Evolutionary conservation across 176 grass and related monocot genomes (phyloP), one percentile per base, ranked within the genome.

Genomic region (Thinopyrum elongatum): DNA sequence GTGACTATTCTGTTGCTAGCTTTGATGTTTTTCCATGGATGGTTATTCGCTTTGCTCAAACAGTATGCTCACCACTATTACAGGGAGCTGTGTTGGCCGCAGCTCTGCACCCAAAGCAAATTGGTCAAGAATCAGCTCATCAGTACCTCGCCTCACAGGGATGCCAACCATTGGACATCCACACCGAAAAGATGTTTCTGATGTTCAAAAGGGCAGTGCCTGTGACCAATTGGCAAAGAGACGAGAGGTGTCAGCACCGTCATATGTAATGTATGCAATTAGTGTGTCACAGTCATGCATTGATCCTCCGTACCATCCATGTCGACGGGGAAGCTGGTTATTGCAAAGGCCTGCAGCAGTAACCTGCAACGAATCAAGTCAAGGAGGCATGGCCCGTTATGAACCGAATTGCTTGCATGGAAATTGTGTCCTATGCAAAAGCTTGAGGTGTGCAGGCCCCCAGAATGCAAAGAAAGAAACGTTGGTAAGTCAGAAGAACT

Each of bases 251-350:
- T 79, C 4, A 61, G 82, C 63, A 34, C 89, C 82, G 53, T 98
- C 73, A 90, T 76, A 49, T 95, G 95, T 76, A 64, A 90, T 30
- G 88, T 86, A 71, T 98, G 95, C 65, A 83, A 83, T 55, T 79
- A 77, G 69, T 71, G n/a, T 98, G 80, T 46, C 91, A 94, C 58
- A 84, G 63, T 94, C 90, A 65, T 98, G 93, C 82, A 86, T 87
- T 27, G 83, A 90, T 59, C 84, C 74, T 64, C 29, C 83, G 81
- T 84, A 34, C 28, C 89, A 86, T 74, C 80, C 46, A 87, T 77
- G 61, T 82, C 90, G 78, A 86, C 53, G n/a, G 77, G 79, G 72
- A 63, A 91, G 87, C 33, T 98, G 93, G 93, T n/a, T 92, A 66
- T 65, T 97, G 89, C 80, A 83, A 82, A 90, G 76, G 57, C n/a